Conservation (phyloP, 2,329 filamentous ascomycete genomes). For the Penicillium capsulatum region DNA sequence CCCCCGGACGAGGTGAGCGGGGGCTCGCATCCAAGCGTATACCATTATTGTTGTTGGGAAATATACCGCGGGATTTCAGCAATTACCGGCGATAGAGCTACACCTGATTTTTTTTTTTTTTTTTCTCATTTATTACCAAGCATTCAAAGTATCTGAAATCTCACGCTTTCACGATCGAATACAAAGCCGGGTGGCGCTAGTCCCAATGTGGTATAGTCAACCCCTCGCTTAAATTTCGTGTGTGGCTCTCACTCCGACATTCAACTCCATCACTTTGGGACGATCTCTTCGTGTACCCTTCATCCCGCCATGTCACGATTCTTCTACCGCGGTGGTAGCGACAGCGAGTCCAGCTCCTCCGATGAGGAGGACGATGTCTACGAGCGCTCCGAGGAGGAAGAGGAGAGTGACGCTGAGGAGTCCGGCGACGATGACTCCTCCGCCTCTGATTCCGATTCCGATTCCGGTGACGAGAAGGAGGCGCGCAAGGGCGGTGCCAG, state of each 20-base stretch:
- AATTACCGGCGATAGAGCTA: too few relatives aligned
- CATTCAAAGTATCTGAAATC: too few relatives aligned
- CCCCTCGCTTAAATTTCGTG: constrained; percentile 46
- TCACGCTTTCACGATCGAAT: too few relatives aligned
- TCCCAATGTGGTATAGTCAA: constrained; percentile 35
- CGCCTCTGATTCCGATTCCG: constrained; percentile 52
- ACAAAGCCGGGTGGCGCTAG: constrained; percentile 8
- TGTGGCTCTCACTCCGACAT: constrained; percentile 32
- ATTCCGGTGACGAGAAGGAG: constrained; percentile 50
- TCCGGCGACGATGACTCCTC: constrained; percentile 56
- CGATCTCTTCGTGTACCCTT: constrained; percentile 18
- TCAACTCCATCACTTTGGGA: constrained; percentile 24
- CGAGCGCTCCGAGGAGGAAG: constrained; percentile 65
- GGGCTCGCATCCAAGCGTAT: constrained; percentile 2
- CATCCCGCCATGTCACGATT: constrained; percentile 76
- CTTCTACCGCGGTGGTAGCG: constrained; percentile 94
- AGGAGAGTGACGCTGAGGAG: constrained; percentile 53
- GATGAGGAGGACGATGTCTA: constrained; percentile 90
- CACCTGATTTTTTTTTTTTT: too few relatives aligned
- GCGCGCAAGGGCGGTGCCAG: constrained; percentile 66
- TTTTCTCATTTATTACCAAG: too few relatives aligned
- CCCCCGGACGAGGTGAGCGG: neutral
- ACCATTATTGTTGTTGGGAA: neutral
- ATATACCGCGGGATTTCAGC: neutral
- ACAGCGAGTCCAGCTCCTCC: constrained; percentile 83